Conservation (phyloP, 306 rosid species). For the Bauhinia variegata region DNA sequence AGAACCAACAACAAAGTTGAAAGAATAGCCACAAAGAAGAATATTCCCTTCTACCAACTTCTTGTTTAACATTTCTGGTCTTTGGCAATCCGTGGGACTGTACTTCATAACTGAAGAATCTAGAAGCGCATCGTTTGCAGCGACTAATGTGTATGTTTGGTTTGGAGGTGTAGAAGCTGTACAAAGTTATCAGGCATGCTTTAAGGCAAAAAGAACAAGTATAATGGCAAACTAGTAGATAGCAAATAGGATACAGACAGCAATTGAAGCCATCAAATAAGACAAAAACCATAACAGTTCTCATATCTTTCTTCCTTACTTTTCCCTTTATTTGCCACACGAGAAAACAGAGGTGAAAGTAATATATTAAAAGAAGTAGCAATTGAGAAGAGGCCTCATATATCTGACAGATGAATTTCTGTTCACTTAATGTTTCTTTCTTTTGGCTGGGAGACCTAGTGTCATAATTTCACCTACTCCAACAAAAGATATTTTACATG, state of each 20-base stretch:
- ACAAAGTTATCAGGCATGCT: constrained; percentile 37
- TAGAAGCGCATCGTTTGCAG: constrained; percentile 88
- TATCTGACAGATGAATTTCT: background rate
- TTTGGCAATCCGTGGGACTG: constrained; percentile 96
- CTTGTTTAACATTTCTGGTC: constrained; percentile 87
- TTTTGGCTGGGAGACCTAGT: constrained; percentile 10
- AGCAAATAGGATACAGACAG: no score
- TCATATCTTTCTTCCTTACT: no score
- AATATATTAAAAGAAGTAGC: constrained; percentile 2
- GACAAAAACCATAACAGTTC: constrained; percentile 3
- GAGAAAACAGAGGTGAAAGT: no score
- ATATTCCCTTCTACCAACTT: constrained; percentile 86
- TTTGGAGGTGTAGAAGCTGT: constrained; percentile 85
- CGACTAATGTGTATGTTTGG: constrained; percentile 77
- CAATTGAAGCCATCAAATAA: constrained; percentile 9
- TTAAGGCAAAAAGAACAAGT: constrained; percentile 22
- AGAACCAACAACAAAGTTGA: constrained; percentile 84
- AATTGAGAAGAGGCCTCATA: constrained; percentile 20
- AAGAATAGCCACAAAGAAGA: constrained; percentile 99
- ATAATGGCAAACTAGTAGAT: background rate
- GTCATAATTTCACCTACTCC: constrained; percentile 11
- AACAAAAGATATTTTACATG: background rate
- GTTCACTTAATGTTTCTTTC: constrained; percentile 10
- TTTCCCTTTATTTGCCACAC: no score
- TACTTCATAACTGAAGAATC: constrained; percentile 85